A percentile compares a stretch with the other conserved stretches of the same genome.
These are phyloP conservation scores for Haplographium delicatum DNA, from an alignment of 495 filamentous ascomycete genomes.

Conservation along the genomic window DNA sequence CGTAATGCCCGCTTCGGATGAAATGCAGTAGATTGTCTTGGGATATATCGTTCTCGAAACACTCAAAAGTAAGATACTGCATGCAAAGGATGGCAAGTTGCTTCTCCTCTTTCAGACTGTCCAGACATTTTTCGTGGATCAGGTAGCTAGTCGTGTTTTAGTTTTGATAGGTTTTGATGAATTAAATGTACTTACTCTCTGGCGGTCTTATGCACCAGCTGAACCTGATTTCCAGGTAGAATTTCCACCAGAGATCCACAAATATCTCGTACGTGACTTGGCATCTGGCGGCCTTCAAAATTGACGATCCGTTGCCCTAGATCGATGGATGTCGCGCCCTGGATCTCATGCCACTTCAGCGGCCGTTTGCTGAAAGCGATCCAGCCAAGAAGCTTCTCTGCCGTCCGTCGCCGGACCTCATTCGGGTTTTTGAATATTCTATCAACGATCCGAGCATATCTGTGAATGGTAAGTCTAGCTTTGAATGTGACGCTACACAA, in stretches of 20 bases:
- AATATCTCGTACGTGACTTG: slow-evolving; percentile 31
- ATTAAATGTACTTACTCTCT: slow-evolving; percentile 32
- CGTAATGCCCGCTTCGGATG: slow-evolving; percentile 25
- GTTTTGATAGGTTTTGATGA: neutral
- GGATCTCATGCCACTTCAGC: slow-evolving; percentile 43
- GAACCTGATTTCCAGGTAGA: slow-evolving; percentile 27
- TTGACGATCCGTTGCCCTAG: slow-evolving; percentile 18
- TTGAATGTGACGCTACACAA: neutral
- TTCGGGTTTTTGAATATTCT: slow-evolving; percentile 27
- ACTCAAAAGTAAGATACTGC: slow-evolving; percentile 28
- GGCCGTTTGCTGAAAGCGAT: slow-evolving; percentile 38
- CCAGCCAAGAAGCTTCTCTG: slow-evolving; percentile 37
- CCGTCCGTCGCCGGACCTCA: slow-evolving; percentile 24
- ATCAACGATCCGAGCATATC: slow-evolving; percentile 36
- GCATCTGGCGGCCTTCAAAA: slow-evolving; percentile 26
- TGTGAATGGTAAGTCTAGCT: slow-evolving; percentile 14
- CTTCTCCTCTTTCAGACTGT: slow-evolving; percentile 23
- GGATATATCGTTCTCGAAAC: slow-evolving; percentile 23
- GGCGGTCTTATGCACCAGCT: slow-evolving; percentile 41
- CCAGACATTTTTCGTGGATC: slow-evolving; percentile 20
- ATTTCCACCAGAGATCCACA: slow-evolving; percentile 43
- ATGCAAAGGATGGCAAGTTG: slow-evolving; percentile 30
- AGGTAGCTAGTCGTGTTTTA: slow-evolving; percentile 5
- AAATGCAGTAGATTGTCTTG: slow-evolving; percentile 12
- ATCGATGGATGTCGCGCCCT: slow-evolving; percentile 36